A percentile compares a stretch with the other conserved stretches of the same genome.
Conservation (phyloP, 768 basidiomycete genomes). For the Tulasnella sp. region DNA sequence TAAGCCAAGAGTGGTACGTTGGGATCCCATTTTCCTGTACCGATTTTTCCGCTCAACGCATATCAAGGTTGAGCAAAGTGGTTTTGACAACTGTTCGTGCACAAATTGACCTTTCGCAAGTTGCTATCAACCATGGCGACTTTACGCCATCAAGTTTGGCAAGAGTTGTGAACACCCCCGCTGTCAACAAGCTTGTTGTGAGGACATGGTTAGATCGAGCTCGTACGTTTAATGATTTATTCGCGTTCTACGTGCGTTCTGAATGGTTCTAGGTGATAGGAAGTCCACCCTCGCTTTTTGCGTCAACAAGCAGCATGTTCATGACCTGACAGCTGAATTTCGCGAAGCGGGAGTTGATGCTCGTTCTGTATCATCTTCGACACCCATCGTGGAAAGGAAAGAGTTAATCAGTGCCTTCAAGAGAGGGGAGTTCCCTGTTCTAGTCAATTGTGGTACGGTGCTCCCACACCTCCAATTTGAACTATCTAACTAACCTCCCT, state of each 20-base stretch:
- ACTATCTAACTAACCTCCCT: neutral
- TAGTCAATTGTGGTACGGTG: constrained; percentile 71
- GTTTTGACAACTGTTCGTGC: constrained; percentile 75
- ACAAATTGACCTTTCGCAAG: constrained; percentile 51
- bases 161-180: constrained; percentile 65
- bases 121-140: constrained; percentile 67
- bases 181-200: constrained; percentile 66
- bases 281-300: constrained; percentile 91
- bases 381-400: constrained; percentile 50
- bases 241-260: neutral
- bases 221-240: constrained; percentile 33
- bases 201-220: constrained; percentile 79
- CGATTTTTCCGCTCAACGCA: neutral
- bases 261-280: constrained; percentile 36
- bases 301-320: constrained; percentile 71
- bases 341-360: constrained; percentile 71
- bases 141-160: constrained; percentile 70
- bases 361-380: constrained; percentile 60
- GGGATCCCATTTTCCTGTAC: neutral
- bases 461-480: neutral
- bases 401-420: constrained; percentile 55
- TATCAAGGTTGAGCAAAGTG: constrained; percentile 64
- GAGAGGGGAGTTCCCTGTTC: constrained; percentile 62
- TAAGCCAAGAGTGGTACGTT: constrained; percentile 69
- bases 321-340: constrained; percentile 58